Evolutionary conservation across 306 rosid species (phyloP).

Genomic region (Pueraria montana): DNA sequence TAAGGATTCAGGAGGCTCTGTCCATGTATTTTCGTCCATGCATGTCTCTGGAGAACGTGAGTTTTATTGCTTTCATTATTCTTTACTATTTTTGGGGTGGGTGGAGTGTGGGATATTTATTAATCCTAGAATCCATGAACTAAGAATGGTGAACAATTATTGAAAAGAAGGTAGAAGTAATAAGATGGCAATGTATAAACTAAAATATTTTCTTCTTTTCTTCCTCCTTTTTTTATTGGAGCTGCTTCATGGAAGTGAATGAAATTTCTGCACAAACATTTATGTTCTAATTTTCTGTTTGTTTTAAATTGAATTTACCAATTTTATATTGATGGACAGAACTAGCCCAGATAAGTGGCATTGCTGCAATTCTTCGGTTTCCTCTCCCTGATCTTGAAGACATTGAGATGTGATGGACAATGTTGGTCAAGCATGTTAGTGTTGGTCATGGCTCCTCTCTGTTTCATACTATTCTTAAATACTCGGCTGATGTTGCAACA

Average conservation of each 20-base stretch:
- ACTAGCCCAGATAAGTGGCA: constrained; percentile 67
- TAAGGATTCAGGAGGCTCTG: constrained; percentile 86
- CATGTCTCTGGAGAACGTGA: constrained; percentile 99
- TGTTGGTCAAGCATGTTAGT: constrained; percentile 30
- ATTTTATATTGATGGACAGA: constrained; percentile 62
- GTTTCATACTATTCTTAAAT: constrained; percentile 26
- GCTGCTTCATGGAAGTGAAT: background rate
- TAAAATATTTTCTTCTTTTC: background rate
- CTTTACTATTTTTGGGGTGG: background rate
- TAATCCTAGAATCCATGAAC: constrained; percentile 31
- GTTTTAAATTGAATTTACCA: constrained; percentile 20
- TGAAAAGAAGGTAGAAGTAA: constrained; percentile 10
- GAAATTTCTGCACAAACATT: constrained; percentile 13
- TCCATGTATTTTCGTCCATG: constrained; percentile 92
- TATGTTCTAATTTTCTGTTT: background rate
- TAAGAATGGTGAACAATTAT: background rate
- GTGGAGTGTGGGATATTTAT: constrained; percentile 20
- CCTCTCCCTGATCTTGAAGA: constrained; percentile 98
- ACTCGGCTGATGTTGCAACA: constrained; percentile 17
- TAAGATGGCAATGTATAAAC: constrained; percentile 23
- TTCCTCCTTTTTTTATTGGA: background rate
- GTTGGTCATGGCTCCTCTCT: background rate
- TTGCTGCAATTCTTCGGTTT: constrained; percentile 95
- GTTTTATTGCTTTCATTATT: constrained; percentile 47
- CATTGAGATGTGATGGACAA: constrained; percentile 74